Percentiles rank a stretch among this genome's conserved stretches.
Conservation (phyloP, 108 stramenopile genomes). For the Skeletonema marinoi region DNA sequence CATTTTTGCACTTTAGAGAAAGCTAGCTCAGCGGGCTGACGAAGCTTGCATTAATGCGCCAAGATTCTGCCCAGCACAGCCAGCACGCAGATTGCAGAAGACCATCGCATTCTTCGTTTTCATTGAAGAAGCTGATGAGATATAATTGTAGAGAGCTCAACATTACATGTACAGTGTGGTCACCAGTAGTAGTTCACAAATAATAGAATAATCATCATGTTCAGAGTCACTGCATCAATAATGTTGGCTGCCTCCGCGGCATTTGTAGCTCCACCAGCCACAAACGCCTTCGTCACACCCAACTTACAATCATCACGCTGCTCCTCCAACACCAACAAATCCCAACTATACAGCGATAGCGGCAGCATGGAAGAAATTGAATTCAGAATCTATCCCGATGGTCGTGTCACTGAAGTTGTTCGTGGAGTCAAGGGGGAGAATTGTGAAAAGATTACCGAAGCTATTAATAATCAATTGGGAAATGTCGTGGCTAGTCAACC, state of each 20-base stretch:
- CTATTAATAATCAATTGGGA: constrained; percentile 75
- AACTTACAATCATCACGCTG: too few species aligned
- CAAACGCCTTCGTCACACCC: background rate
- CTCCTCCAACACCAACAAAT: background rate
- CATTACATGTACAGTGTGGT: too few species aligned
- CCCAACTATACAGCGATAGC: constrained; percentile 1
- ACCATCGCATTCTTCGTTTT: too few species aligned
- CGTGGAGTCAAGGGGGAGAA: constrained; percentile 77
- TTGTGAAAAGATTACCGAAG: constrained; percentile 75
- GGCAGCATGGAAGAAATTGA: constrained; percentile 74
- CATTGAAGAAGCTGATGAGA: too few species aligned
- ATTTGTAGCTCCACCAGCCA: background rate
- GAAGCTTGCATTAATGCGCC: background rate
- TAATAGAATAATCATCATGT: too few species aligned
- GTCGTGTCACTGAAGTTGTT: constrained; percentile 86
- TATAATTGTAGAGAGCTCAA: too few species aligned
- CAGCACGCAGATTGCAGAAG: too few species aligned
- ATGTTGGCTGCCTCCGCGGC: background rate
- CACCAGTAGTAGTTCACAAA: too few species aligned
- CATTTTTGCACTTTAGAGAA: background rate
- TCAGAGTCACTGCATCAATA: background rate
- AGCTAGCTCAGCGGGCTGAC: background rate
- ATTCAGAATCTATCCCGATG: constrained; percentile 84
- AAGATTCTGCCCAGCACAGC: too few species aligned
- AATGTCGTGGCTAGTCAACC: constrained; percentile 62